Evolutionary conservation across 1,284 basidiomycete genomes (phyloP).

Genomic region (Trichosporon sp.): DNA sequence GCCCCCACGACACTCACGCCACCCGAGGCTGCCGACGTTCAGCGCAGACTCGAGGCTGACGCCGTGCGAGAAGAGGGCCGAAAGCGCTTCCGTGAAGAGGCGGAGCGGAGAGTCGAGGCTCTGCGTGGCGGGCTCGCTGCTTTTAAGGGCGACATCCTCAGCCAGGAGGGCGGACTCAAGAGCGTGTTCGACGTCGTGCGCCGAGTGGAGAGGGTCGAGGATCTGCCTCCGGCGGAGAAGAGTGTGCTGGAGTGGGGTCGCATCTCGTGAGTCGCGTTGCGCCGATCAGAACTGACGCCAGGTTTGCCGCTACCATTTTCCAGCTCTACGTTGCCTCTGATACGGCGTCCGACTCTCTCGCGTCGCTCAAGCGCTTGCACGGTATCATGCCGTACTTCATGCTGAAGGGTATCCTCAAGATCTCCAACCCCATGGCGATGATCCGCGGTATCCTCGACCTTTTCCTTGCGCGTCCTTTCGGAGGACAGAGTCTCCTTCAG

Average conservation of each 20-base stretch:
- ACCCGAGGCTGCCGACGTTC: slow-evolving; percentile 75
- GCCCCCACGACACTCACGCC: slow-evolving; percentile 66
- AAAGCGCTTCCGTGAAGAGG: slow-evolving; percentile 78
- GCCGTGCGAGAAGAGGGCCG: slow-evolving; percentile 81
- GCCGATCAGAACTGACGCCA: slow-evolving; percentile 29
- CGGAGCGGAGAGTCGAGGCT: slow-evolving; percentile 77
- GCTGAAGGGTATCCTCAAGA: slow-evolving; percentile 82
- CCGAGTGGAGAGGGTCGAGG: slow-evolving; percentile 67
- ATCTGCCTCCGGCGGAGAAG: slow-evolving; percentile 77
- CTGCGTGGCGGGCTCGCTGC: slow-evolving; percentile 77
- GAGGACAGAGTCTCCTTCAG: slow-evolving; percentile 83
- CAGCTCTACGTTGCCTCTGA: slow-evolving; percentile 91
- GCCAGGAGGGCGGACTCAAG: slow-evolving; percentile 80
- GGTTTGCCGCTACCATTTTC: slow-evolving; percentile 91
- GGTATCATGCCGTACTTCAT: slow-evolving; percentile 98
- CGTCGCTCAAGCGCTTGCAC: slow-evolving; percentile 85
- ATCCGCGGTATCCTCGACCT: slow-evolving; percentile 87
- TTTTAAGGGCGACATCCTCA: slow-evolving; percentile 88
- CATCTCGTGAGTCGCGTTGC: slow-evolving; percentile 65
- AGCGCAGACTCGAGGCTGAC: slow-evolving; percentile 81
- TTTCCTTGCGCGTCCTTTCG: slow-evolving; percentile 97
- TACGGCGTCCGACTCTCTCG: slow-evolving; percentile 82
- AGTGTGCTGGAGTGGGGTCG: slow-evolving; percentile 94
- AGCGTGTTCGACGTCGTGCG: slow-evolving; percentile 85
- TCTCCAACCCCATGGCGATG: slow-evolving; percentile 96